Conservation (phyloP, 2,329 filamentous ascomycete genomes). For the Colletotrichum tamarilloi region DNA sequence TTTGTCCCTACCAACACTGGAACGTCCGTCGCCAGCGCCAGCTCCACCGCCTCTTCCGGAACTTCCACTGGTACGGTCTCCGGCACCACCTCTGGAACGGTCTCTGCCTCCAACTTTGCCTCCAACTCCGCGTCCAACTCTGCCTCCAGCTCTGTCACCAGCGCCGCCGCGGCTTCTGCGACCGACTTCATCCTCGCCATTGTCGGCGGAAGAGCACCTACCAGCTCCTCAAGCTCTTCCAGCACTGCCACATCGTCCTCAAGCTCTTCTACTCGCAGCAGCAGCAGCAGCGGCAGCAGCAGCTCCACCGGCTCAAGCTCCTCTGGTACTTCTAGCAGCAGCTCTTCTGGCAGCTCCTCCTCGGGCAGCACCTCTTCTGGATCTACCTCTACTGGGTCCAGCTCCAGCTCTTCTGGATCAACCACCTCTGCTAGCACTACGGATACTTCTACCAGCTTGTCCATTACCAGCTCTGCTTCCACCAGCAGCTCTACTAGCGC, state of each 20-base stretch:
- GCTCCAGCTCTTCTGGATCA: not conserved
- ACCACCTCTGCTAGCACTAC: not conserved
- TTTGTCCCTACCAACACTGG: not conserved
- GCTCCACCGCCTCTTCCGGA: not conserved
- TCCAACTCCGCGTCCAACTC: not conserved
- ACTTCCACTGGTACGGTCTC: not conserved
- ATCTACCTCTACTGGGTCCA: not conserved
- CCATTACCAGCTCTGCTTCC: not conserved
- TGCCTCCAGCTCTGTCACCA: not conserved
- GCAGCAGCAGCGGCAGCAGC: not conserved
- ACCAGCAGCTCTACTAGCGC: not conserved
- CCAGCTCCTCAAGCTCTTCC: not conserved
- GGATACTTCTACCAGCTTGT: too few species aligned
- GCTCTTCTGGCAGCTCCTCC: not conserved
- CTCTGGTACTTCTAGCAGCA: not conserved
- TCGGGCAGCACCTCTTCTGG: not conserved
- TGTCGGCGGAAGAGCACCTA: not conserved
- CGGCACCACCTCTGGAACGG: not conserved
- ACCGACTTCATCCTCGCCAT: slow-evolving; percentile 13
- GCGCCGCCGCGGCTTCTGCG: not conserved
- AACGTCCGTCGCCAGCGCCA: not conserved
- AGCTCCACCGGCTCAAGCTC: not conserved
- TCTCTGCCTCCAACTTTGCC: not conserved
- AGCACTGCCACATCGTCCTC: not conserved
- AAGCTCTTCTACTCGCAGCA: not conserved